phyloP scores from a whole-genome alignment of 2,329 filamentous ascomycete genomes.

The Ophiosphaerella narmari region DNA sequence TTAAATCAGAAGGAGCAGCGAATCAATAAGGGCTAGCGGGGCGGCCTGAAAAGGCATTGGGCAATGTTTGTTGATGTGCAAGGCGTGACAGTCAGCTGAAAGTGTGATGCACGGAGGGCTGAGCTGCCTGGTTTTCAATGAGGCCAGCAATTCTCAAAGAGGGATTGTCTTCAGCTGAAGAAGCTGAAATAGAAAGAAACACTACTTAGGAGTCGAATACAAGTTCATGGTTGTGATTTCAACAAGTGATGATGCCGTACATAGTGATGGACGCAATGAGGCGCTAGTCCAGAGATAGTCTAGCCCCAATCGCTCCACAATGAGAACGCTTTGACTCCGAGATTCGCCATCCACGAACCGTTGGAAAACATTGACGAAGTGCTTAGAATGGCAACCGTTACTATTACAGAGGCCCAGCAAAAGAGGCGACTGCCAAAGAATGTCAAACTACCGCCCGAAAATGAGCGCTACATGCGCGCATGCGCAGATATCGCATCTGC shows the following conservation, averaged over 20 bases:
- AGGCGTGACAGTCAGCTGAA: too few relatives aligned
- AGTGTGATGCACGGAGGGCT: too few relatives aligned
- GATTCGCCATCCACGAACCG: slow-evolving; percentile 24
- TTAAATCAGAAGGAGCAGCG: too few relatives aligned
- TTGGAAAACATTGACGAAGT: slow-evolving; percentile 5
- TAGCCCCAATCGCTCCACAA: slow-evolving; percentile 25
- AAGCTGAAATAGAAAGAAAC: too few relatives aligned
- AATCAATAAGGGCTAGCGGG: too few relatives aligned
- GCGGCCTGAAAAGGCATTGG: too few relatives aligned
- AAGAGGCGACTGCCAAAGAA: slow-evolving; percentile 67
- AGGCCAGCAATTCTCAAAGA: too few relatives aligned
- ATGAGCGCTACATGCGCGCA: slow-evolving; percentile 89
- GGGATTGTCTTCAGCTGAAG: background rate
- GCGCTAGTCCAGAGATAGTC: slow-evolving; percentile 7
- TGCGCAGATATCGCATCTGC: slow-evolving; percentile 95
- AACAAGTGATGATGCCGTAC: background rate
- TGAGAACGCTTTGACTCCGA: slow-evolving; percentile 22
- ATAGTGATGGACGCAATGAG: background rate
- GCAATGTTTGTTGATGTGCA: too few relatives aligned
- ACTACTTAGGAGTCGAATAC: too few relatives aligned
- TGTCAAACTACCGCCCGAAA: slow-evolving; percentile 82
- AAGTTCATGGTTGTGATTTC: too few relatives aligned
- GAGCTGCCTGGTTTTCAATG: too few relatives aligned
- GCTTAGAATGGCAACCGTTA: slow-evolving; percentile 66
- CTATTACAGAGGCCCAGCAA: slow-evolving; percentile 55